phyloP scores from a whole-genome alignment of 2,329 filamentous ascomycete genomes.

The Aspergillus arachidicola region DNA sequence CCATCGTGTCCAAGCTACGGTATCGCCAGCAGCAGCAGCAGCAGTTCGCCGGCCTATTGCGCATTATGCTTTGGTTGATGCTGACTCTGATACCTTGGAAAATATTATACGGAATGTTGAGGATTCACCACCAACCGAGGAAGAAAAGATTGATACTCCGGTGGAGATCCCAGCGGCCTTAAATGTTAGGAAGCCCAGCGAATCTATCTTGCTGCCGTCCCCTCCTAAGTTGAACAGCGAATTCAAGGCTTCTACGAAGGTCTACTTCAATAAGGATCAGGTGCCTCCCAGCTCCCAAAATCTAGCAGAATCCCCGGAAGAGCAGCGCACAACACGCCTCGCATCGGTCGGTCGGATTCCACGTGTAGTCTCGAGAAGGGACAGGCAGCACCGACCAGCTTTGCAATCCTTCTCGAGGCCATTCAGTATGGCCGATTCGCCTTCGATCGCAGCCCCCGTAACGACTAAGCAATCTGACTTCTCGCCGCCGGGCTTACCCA shows the following conservation, averaged over 20 bases:
- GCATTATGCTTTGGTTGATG: conserved; percentile 61
- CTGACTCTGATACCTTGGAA: conserved; percentile 43
- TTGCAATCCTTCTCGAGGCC: conserved; percentile 84
- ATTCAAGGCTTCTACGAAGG: conserved; percentile 39
- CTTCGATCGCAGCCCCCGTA: conserved; percentile 41
- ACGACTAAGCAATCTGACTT: conserved; percentile 26
- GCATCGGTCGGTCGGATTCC: conserved; percentile 86
- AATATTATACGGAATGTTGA: conserved; percentile 42
- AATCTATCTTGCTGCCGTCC: conserved; percentile 47
- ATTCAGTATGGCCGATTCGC: conserved; percentile 59
- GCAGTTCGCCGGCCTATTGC: conserved; percentile 51
- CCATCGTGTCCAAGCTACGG: conserved; percentile 43
- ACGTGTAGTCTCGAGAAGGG: conserved; percentile 69
- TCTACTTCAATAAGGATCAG: conserved; percentile 37
- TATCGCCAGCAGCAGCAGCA: conserved; percentile 37
- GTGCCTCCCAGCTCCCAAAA: conserved; percentile 18
- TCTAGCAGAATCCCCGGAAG: conserved; percentile 16
- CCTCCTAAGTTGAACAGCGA: conserved; percentile 42
- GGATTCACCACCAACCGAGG: conserved; percentile 43
- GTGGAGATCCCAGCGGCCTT: conserved; percentile 31
- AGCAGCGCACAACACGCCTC: conserved; percentile 63
- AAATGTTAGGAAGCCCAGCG: conserved; percentile 35
- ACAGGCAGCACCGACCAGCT: conserved; percentile 66
- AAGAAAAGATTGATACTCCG: conserved; percentile 26
- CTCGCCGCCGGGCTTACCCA: conserved; percentile 23